These are phyloP conservation scores for Aspergillus versicolor DNA, from an alignment of 2,329 filamentous ascomycete genomes.

Conservation along the genomic window DNA sequence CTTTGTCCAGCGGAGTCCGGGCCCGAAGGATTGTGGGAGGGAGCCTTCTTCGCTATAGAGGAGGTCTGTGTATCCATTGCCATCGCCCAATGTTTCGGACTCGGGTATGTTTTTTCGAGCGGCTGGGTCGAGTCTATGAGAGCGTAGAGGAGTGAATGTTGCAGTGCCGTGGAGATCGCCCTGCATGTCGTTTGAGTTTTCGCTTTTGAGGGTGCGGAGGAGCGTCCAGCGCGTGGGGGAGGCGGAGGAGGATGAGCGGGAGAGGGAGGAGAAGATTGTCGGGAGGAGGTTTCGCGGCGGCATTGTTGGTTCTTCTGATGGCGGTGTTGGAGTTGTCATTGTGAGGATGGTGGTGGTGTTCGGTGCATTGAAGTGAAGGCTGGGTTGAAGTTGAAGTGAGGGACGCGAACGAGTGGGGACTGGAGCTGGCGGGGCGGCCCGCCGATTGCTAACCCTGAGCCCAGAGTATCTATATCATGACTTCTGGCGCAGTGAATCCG, in stretches of 20 bases:
- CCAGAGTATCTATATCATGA: too few relatives aligned
- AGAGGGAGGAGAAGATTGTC: background rate
- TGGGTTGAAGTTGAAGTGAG: background rate
- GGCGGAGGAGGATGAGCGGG: constrained; percentile 15
- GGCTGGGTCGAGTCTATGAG: constrained; percentile 15
- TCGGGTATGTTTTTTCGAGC: background rate
- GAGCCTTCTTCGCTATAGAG: constrained; percentile 46
- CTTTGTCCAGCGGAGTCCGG: constrained; percentile 38
- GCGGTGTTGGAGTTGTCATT: background rate
- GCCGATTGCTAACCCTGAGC: background rate
- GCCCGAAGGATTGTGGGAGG: constrained; percentile 29
- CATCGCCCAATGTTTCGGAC: background rate
- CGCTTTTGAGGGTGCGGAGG: constrained; percentile 40
- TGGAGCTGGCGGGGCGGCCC: background rate
- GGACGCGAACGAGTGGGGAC: background rate
- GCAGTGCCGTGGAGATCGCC: constrained; percentile 43
- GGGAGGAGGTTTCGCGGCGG: background rate
- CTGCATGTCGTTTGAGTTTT: constrained; percentile 42
- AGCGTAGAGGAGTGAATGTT: constrained; percentile 31
- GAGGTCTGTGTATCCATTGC: constrained; percentile 24
- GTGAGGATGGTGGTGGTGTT: background rate
- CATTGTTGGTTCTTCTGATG: background rate
- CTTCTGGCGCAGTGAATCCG: too few relatives aligned
- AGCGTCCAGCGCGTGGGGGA: constrained; percentile 32
- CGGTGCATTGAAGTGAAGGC: background rate